phyloP scores from a whole-genome alignment of 1,139 yeast species.

The Groenewaldozyma sp. region DNA sequence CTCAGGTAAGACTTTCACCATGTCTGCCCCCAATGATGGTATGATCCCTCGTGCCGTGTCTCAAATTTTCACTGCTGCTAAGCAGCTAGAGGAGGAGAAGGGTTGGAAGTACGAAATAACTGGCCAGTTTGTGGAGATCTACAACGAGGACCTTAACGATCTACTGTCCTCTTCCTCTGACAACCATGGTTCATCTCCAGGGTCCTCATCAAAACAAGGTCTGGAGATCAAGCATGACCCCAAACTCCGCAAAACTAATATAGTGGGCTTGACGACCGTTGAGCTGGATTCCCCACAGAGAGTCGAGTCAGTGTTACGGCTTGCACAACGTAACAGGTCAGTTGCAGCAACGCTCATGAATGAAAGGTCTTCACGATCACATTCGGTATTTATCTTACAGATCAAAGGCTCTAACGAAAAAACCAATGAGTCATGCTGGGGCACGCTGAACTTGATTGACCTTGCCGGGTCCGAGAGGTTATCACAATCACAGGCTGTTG shows the following conservation, averaged over 20 bases:
- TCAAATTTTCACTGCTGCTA: slow-evolving; percentile 59
- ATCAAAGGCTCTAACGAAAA: slow-evolving; percentile 46
- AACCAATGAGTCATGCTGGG: slow-evolving; percentile 45
- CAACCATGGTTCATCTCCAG: slow-evolving; percentile 5
- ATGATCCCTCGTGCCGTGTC: slow-evolving; percentile 71
- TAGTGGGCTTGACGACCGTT: slow-evolving; percentile 52
- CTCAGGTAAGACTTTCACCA: slow-evolving; percentile 89
- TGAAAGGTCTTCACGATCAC: slow-evolving; percentile 66
- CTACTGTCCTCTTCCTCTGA: slow-evolving; percentile 32
- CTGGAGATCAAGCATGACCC: slow-evolving; percentile 73
- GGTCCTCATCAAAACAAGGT: slow-evolving; percentile 28
- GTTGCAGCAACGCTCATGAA: slow-evolving; percentile 81
- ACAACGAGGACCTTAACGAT: slow-evolving; percentile 74
- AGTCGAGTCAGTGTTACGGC: slow-evolving; percentile 43
- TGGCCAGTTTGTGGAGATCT: slow-evolving; percentile 84
- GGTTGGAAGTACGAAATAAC: slow-evolving; percentile 61
- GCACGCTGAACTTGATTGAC: slow-evolving; percentile 68
- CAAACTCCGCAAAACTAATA: slow-evolving; percentile 40
- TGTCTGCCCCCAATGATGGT: slow-evolving; percentile 65
- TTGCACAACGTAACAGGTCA: slow-evolving; percentile 48
- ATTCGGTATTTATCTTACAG: slow-evolving; percentile 61
- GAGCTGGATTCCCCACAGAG: slow-evolving; percentile 40
- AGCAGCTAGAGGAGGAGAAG: slow-evolving; percentile 37
- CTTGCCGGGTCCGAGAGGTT: slow-evolving; percentile 87
- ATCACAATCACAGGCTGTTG: slow-evolving; percentile 55